Evolutionary conservation across 495 filamentous ascomycete genomes (phyloP).

Genomic region (Pseudotulostoma volvatum): DNA sequence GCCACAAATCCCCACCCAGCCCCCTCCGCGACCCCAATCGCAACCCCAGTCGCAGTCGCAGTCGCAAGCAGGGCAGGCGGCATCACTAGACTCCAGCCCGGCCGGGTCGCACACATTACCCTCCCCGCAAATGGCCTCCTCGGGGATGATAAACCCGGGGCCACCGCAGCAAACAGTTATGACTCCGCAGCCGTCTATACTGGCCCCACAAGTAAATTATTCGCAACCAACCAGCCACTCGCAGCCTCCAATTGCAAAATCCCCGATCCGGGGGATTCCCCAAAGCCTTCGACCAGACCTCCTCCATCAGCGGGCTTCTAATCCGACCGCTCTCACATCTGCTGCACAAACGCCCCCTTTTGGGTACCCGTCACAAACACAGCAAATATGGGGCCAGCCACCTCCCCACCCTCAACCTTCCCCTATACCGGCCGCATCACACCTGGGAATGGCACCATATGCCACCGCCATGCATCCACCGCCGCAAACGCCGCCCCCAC

Average conservation of each 20-base stretch:
- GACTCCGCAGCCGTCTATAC: slow-evolving; percentile 25
- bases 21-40: slow-evolving; percentile 15
- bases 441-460: slow-evolving; percentile 30
- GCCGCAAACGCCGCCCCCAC: slow-evolving; percentile 29
- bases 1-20: slow-evolving; percentile 22
- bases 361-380: slow-evolving; percentile 30
- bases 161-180: slow-evolving; percentile 25
- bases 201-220: slow-evolving; percentile 20
- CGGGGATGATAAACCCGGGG: slow-evolving; percentile 22
- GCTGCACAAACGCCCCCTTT: slow-evolving; percentile 27
- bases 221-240: slow-evolving; percentile 20
- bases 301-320: slow-evolving; percentile 26
- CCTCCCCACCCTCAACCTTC: slow-evolving; percentile 39
- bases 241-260: slow-evolving; percentile 25
- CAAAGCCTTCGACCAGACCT: slow-evolving; percentile 28
- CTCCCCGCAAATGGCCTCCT: slow-evolving; percentile 23
- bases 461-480: slow-evolving; percentile 22
- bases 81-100: slow-evolving; percentile 24
- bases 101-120: slow-evolving; percentile 31
- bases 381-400: slow-evolving; percentile 38
- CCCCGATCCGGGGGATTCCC: slow-evolving; percentile 27
- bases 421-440: slow-evolving; percentile 27
- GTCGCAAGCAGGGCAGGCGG: slow-evolving; percentile 32
- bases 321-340: slow-evolving; percentile 24
- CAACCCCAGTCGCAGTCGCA: slow-evolving; percentile 22